Base-by-base conservation (phyloP, 306 rosid genomes). In the Trifolium pratense region DNA sequence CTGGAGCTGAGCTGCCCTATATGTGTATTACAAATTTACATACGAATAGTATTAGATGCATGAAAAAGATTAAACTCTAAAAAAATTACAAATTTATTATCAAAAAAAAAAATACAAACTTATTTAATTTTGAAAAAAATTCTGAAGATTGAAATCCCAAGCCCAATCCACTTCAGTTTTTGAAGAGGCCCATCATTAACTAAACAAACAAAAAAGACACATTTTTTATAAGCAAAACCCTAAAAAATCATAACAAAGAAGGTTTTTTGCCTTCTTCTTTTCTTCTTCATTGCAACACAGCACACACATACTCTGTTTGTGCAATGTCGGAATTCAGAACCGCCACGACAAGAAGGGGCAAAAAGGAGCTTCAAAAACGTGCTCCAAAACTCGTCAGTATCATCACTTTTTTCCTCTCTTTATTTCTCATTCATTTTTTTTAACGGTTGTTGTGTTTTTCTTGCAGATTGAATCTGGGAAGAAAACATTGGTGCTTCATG, bases 401-500 rank as follows among this genome's bases (percentile, higher is more conserved):
- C 37, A 5, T 9, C 25, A 18, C 34, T 7, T 63, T 43, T 17
- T 10, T 2, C 26, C 26, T 48, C 1, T 12, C 56, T 63, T 70
- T 77, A 74, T 25, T 66, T 71, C 29, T 26, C 18, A 18, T 53
- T 18, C 8, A 16, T 20, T 18, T 9, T n/a, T 20, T 4, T 53
- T 18, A 3, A 1, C 18, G 59, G 3, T 20, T 18, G 13, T 23
- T 5, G 60, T 31, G 40, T 68, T 53, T 36, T 16, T 56, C 9
- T 56, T 56, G 14, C 75, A 93, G 98, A 84, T 89, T 4, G 99
- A 94, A 82, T 81, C 86, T 0, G 95, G 96, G 68, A 94, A 91
- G 89, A 94, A 94, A 88, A 90, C 99, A 9, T 83, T 94, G 64
- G 45, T 94, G 16, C 89, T 94, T 66, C 96, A 94, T 20, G 99